phyloP scores from a whole-genome alignment of 768 basidiomycete genomes.

The Leccinum longicurvipes region DNA sequence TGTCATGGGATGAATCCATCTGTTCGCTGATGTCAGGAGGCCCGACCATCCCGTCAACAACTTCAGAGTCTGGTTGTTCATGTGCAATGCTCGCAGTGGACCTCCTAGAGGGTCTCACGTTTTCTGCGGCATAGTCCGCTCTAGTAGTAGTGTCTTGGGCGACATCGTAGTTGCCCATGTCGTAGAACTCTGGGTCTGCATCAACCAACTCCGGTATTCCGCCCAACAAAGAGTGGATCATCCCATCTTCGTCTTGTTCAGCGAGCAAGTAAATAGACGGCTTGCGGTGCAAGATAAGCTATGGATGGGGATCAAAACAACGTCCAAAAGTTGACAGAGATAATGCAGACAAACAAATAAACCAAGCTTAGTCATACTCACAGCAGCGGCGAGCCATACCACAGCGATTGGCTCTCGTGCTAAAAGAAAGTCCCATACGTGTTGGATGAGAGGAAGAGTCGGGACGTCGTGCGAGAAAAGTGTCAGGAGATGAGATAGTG shows the following conservation, averaged over 20 bases:
- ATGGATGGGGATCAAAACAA: constrained; percentile 4
- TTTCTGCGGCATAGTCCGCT: not conserved
- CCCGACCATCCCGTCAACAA: not conserved
- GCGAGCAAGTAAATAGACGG: constrained; percentile 59
- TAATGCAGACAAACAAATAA: not conserved
- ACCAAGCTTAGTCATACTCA: constrained; percentile 38
- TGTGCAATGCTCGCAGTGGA: not conserved
- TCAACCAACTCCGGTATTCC: constrained; percentile 53
- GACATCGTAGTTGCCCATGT: not conserved
- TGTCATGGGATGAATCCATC: not conserved
- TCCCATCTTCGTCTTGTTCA: constrained; percentile 73
- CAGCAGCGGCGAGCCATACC: constrained; percentile 82
- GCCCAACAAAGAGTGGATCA: constrained; percentile 74
- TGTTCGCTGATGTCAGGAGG: not conserved
- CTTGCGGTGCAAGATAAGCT: constrained; percentile 77
- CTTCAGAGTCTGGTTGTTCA: not conserved
- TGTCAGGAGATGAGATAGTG: constrained; percentile 85
- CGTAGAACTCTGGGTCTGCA: constrained; percentile 3
- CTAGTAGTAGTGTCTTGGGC: not conserved
- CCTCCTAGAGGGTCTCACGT: not conserved
- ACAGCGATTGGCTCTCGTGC: constrained; percentile 75
- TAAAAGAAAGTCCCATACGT: constrained; percentile 87
- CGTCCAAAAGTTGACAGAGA: not conserved
- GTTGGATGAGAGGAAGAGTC: constrained; percentile 83
- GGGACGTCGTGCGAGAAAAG: constrained; percentile 92